phyloP scores from a whole-genome alignment of 1,139 yeast species.

The Fermentozyma sake region DNA sequence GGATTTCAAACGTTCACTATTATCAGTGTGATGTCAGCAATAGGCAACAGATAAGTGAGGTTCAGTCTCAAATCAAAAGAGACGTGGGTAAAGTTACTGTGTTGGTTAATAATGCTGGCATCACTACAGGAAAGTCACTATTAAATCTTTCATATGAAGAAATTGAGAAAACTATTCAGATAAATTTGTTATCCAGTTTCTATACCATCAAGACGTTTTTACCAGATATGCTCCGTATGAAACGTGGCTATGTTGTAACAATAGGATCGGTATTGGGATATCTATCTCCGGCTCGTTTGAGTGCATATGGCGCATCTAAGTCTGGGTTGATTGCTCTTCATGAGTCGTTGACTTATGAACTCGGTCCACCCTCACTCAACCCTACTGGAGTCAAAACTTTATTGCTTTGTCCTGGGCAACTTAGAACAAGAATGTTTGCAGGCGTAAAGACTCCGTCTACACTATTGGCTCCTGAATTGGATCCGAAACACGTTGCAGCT shows the following conservation, averaged over 20 bases:
- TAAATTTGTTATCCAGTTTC: conserved; percentile 67
- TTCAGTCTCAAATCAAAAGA: conserved; percentile 39
- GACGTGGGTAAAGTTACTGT: conserved; percentile 60
- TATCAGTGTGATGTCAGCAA: conserved; percentile 67
- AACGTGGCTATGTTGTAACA: conserved; percentile 75
- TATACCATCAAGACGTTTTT: conserved; percentile 65
- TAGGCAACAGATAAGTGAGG: conserved; percentile 21
- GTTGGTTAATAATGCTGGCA: conserved; percentile 80
- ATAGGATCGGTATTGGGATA: conserved; percentile 82
- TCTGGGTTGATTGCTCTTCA: conserved; percentile 82
- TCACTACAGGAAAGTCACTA: conserved; percentile 56
- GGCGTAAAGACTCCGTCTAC: conserved; percentile 69
- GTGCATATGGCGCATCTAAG: conserved; percentile 87
- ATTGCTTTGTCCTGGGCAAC: conserved; percentile 83
- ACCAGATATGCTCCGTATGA: conserved; percentile 61
- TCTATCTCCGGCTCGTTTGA: conserved; percentile 74
- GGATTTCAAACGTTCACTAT: conserved; percentile 44
- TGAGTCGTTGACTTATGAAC: conserved; percentile 71
- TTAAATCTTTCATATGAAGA: conserved; percentile 51
- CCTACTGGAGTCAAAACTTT: conserved; percentile 62
- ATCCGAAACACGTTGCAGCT: conserved; percentile 60
- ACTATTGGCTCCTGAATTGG: conserved; percentile 76
- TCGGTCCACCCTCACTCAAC: conserved; percentile 49
- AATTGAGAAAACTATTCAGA: conserved; percentile 55
- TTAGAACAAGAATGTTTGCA: conserved; percentile 66